These are phyloP conservation scores for Apiotrichum mycotoxinovorans DNA, from an alignment of 1,284 basidiomycete species.

Conservation along the genomic window DNA sequence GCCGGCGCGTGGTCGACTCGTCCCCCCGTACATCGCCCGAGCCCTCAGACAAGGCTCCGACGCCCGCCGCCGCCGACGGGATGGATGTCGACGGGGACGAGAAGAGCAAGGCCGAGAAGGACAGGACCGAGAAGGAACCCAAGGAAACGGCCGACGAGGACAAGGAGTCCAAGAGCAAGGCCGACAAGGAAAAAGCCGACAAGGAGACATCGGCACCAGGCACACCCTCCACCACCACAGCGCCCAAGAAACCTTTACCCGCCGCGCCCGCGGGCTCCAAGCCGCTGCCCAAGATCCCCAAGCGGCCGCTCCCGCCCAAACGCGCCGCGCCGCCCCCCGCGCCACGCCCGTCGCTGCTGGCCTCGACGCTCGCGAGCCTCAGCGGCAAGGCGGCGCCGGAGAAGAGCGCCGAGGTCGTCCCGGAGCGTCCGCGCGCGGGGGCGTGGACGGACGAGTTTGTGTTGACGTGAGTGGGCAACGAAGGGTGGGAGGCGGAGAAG, in stretches of 20 bases:
- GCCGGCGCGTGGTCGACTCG: not conserved
- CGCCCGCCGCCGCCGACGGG: not conserved
- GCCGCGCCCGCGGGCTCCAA: not conserved
- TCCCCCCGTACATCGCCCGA: not conserved
- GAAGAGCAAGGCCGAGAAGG: too few species aligned
- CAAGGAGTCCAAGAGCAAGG: too few species aligned
- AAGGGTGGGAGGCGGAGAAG: not conserved
- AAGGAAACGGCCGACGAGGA: not conserved
- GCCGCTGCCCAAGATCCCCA: not conserved
- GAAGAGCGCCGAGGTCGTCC: slow-evolving; percentile 6
- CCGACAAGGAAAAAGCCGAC: not conserved
- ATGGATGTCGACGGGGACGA: not conserved
- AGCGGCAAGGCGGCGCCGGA: not conserved
- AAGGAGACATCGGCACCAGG: not conserved
- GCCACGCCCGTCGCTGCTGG: slow-evolving; percentile 11
- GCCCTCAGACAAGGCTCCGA: not conserved
- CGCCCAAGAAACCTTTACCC: not conserved
- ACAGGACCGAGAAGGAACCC: not conserved
- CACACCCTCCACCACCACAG: not conserved
- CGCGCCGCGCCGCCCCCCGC: slow-evolving; percentile 1
- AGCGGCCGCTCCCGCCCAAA: not conserved
- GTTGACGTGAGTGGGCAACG: slow-evolving; percentile 12
- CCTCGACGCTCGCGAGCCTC: slow-evolving; percentile 15
- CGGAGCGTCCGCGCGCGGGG: slow-evolving; percentile 14
- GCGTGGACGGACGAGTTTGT: slow-evolving; percentile 20